Conservation (phyloP, 176 grass and related monocot species). For the Avena eriantha region DNA sequence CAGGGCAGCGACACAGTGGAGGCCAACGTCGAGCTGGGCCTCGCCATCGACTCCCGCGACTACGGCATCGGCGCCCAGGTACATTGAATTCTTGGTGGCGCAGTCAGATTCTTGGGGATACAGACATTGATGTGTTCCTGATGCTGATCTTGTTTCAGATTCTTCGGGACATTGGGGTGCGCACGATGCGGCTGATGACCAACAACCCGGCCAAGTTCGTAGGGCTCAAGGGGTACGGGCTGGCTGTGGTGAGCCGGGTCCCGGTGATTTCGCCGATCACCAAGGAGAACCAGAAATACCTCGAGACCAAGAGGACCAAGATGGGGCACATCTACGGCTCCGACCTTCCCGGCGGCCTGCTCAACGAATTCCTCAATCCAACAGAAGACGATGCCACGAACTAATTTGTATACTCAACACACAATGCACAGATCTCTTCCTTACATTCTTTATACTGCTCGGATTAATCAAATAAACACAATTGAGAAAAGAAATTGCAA, state of each 20-base stretch:
- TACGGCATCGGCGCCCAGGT: constrained; percentile 98
- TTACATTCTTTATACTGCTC: background rate
- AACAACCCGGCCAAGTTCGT: constrained; percentile 96
- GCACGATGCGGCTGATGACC: constrained; percentile 94
- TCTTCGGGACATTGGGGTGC: constrained; percentile 76
- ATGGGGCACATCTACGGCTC: constrained; percentile 96
- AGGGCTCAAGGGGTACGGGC: constrained; percentile 89
- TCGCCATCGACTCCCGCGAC: constrained; percentile 85
- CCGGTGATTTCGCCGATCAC: constrained; percentile 90
- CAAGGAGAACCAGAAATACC: constrained; percentile 85
- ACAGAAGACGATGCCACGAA: constrained; percentile 15
- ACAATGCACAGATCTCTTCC: background rate
- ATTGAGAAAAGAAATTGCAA: background rate
- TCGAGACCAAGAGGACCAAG: constrained; percentile 95
- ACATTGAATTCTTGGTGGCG: background rate
- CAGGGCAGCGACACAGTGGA: constrained; percentile 86
- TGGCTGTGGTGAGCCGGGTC: constrained; percentile 84
- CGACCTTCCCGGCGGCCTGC: constrained; percentile 70
- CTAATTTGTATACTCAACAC: background rate
- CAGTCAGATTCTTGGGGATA: background rate
- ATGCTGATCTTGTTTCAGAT: constrained; percentile 50
- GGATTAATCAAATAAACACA: background rate
- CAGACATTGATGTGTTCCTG: background rate
- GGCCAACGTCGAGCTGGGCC: constrained; percentile 91
- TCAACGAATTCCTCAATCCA: constrained; percentile 55